Evolutionary conservation across 805 yeast species (phyloP).

Genomic region (Myxozyma udenii): DNA sequence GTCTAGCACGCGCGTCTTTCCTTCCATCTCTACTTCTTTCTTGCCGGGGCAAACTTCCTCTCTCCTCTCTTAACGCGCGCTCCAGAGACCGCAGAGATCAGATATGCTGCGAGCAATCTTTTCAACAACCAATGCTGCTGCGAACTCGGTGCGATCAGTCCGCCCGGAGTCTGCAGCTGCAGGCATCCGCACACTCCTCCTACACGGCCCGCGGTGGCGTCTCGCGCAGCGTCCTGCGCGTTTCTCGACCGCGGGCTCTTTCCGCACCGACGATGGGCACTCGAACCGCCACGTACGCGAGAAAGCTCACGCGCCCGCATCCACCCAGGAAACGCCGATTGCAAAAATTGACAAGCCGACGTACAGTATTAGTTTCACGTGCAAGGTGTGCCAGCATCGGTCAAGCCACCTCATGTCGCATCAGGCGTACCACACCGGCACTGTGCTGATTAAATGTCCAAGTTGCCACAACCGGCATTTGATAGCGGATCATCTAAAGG

Average conservation of each 20-base stretch:
- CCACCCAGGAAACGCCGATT: no score
- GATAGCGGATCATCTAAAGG: constrained; percentile 80
- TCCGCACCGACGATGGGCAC: neutral
- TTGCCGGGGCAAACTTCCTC: no score
- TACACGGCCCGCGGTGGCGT: neutral
- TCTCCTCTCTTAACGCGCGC: no score
- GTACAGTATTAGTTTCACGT: constrained; percentile 85
- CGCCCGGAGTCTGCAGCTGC: no score
- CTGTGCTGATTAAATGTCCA: constrained; percentile 88
- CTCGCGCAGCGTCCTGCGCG: neutral
- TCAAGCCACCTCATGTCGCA: constrained; percentile 89
- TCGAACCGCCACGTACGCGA: neutral
- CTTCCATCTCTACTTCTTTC: no score
- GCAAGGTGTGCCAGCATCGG: constrained; percentile 78
- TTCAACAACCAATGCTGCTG: neutral
- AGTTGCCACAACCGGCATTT: constrained; percentile 83
- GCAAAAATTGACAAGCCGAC: constrained; percentile 59
- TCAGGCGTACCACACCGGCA: constrained; percentile 83
- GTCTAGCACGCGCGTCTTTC: no score
- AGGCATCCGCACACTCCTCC: neutral
- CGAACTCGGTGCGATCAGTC: neutral
- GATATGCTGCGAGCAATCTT: neutral
- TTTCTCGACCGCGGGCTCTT: neutral
- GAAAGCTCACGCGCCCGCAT: no score
- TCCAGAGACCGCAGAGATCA: no score